A percentile compares a stretch with the other conserved stretches of the same genome.
phyloP scores from a whole-genome alignment of 2,329 filamentous ascomycete genomes.

The Cryphonectria carpinicola region DNA sequence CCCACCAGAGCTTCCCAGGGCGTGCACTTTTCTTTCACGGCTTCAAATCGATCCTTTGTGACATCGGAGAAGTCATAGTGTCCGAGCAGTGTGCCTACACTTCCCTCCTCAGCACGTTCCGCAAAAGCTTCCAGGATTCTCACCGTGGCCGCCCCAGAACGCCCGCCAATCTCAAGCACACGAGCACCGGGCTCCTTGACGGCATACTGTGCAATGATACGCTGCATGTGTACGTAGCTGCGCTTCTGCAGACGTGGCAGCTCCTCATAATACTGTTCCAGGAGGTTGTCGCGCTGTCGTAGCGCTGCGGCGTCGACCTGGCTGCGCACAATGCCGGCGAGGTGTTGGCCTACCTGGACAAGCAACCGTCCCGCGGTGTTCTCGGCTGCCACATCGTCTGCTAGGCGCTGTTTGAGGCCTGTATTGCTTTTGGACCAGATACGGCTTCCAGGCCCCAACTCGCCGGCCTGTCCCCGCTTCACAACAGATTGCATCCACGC shows the following conservation, averaged over 20 bases:
- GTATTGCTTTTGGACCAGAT: background rate
- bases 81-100: slow-evolving; percentile 9
- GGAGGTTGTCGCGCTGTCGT: slow-evolving; percentile 39
- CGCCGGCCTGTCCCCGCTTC: background rate
- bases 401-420: background rate
- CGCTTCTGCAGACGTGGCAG: slow-evolving; percentile 32
- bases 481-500: slow-evolving; percentile 7
- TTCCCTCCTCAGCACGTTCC: background rate
- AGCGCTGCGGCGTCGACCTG: slow-evolving; percentile 38
- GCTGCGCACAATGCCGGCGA: slow-evolving; percentile 40
- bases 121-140: background rate
- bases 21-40: slow-evolving; percentile 37
- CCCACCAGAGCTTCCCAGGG: slow-evolving; percentile 34
- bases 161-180: slow-evolving; percentile 18
- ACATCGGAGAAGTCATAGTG: slow-evolving; percentile 48
- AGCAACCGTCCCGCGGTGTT: slow-evolving; percentile 37
- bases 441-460: slow-evolving; percentile 9
- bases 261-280: slow-evolving; percentile 37
- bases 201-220: slow-evolving; percentile 5
- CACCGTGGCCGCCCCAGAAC: background rate
- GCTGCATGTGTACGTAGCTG: slow-evolving; percentile 14
- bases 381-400: slow-evolving; percentile 26
- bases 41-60: slow-evolving; percentile 42
- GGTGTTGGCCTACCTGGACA: slow-evolving; percentile 35
- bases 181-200: slow-evolving; percentile 32